phyloP scores from a whole-genome alignment of 257 asterid species.

The Solanum sejunctum region DNA sequence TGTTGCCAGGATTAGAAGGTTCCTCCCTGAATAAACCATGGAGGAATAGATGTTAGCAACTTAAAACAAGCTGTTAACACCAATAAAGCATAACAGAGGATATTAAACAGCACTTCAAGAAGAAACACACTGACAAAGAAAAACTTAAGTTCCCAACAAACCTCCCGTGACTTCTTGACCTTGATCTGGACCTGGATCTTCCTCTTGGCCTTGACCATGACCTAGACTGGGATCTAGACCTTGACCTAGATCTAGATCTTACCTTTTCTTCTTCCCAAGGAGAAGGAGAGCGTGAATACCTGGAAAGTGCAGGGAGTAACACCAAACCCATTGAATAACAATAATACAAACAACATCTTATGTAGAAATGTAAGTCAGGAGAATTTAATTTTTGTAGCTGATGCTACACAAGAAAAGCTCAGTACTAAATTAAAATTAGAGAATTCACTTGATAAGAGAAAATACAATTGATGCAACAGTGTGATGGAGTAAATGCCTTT shows the following conservation, averaged over 20 bases:
- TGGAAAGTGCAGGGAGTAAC: not conserved
- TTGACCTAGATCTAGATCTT: conserved; percentile 25
- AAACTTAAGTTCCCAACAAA: not conserved
- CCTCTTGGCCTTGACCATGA: conserved; percentile 5
- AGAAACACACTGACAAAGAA: not conserved
- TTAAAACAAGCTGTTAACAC: not conserved
- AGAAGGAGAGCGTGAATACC: conserved; percentile 9
- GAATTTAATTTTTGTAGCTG: not conserved
- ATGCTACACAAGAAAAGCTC: not conserved
- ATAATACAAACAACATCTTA: not conserved
- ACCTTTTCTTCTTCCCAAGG: not conserved
- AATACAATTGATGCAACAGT: not conserved
- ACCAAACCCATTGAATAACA: not conserved
- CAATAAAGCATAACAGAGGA: not conserved
- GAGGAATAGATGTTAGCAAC: not conserved
- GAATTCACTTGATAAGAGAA: not conserved
- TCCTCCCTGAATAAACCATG: not conserved
- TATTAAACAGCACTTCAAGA: not conserved
- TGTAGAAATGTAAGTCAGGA: not conserved
- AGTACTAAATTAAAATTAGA: not conserved
- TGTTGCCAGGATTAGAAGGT: conserved; percentile 26
- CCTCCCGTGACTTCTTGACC: conserved; percentile 7
- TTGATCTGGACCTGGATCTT: not conserved
- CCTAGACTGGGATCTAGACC: conserved; percentile 1
- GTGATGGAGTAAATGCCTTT: not conserved